Percentiles rank a stretch among this genome's conserved stretches.
phyloP scores from a whole-genome alignment of 2,329 filamentous ascomycete genomes.

The Neophaeococcomyces mojaviensis region DNA sequence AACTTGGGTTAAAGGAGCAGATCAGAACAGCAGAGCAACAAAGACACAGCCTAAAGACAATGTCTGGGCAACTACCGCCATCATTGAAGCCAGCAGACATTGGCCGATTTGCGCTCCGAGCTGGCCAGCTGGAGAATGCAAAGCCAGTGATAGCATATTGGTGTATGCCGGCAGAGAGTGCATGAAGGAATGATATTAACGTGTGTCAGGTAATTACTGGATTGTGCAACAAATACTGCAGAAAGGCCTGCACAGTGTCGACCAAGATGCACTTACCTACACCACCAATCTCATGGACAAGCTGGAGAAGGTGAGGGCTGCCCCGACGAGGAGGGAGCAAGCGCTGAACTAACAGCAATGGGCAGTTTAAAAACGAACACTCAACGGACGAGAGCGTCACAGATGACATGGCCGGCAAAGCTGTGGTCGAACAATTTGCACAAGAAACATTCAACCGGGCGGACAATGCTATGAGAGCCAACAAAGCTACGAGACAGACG shows the following conservation, averaged over 20 bases:
- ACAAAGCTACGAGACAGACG: constrained; percentile 83
- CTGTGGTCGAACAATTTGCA: constrained; percentile 90
- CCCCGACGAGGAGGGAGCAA: neutral
- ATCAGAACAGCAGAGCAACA: too few species aligned
- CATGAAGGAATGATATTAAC: too few species aligned
- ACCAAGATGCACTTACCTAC: constrained; percentile 71
- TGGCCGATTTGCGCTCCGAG: constrained; percentile 73
- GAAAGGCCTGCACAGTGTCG: constrained; percentile 67
- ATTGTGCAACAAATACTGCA: constrained; percentile 85
- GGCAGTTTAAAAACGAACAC: constrained; percentile 64
- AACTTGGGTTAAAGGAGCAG: too few species aligned
- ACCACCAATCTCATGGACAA: constrained; percentile 84
- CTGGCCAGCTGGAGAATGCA: constrained; percentile 71
- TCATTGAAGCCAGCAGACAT: constrained; percentile 74
- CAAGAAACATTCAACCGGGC: constrained; percentile 79
- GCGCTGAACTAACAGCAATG: too few species aligned
- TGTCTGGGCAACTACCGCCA: constrained; percentile 65
- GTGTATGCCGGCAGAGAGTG: constrained; percentile 63
- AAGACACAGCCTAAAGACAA: constrained; percentile 33
- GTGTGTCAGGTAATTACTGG: constrained; percentile 68
- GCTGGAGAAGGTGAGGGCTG: constrained; percentile 60
- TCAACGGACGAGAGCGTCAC: constrained; percentile 71
- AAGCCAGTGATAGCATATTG: constrained; percentile 91
- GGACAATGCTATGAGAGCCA: constrained; percentile 70
- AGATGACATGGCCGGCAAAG: constrained; percentile 79